Base-by-base conservation (phyloP, 768 basidiomycete species). In the Kwoniella pini region DNA sequence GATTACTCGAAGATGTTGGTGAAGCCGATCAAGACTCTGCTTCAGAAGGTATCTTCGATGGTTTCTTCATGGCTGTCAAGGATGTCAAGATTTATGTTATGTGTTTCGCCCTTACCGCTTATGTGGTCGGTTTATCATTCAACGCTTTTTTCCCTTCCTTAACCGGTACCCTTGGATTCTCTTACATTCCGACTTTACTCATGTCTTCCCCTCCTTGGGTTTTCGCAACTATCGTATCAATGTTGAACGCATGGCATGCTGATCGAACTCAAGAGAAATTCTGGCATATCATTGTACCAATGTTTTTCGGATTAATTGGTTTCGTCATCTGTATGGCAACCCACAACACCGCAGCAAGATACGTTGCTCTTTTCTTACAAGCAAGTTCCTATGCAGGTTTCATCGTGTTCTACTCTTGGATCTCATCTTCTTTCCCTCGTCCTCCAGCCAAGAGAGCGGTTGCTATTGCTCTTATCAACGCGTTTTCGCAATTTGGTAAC, bases 361-460 rank as follows among this genome's bases (percentile, higher is more conserved):
- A 77, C 60, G 64, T 77, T 57, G 68, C 69, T 33, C 60, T 77
- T 12, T 77, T 77, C 76, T 63, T 77, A 2, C 90, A 81, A 10
- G 82, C 81, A 2, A 81, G 83, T 27, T 84, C 88, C 26, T 90
- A 90, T 75, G 74, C 68, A 22, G 67, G 65, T 42, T 70, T 71
- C 63, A 73, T 73, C 50, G 69, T 70, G 9, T 70, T 73, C 69
- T 79, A 80, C 73, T 79, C 82, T 4, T 79, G 79, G 85, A 80
- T 83, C 53, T 82, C 81, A 51, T 84, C 82, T 62, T 82, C 82
- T 15, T 81, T 95, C 79, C 85, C 90, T 26, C 84, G 85, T n/a
- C 86, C 91, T 24, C 83, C 90, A 4, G 85, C 87, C n/a, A 94
- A 93, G 78, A 86, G 91, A 4, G 88, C 91, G 2, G 87, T 92